A percentile compares a stretch with the other conserved stretches of the same genome.
Evolutionary conservation across 2,329 filamentous ascomycete genomes (phyloP).

Genomic region (Ceratocystis alfenasii): DNA sequence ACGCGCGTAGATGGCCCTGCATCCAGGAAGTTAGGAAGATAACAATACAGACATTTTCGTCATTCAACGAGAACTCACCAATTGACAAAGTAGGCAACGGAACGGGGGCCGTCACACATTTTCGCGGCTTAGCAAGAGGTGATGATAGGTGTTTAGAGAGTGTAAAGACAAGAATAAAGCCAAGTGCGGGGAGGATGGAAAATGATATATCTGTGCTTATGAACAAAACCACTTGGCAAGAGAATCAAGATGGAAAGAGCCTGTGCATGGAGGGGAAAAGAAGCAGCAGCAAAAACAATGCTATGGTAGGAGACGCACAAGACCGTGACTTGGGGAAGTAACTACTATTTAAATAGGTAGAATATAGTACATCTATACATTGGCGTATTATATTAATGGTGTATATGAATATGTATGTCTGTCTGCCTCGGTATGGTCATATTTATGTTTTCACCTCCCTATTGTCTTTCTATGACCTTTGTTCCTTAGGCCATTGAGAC

Average conservation of each 20-base stretch:
- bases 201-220: neutral
- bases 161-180: neutral
- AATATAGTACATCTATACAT: neutral
- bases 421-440: neutral
- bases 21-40: slow-evolving; percentile 21
- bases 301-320: neutral
- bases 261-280: neutral
- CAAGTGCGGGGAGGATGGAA: neutral
- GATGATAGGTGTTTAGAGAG: neutral
- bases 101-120: slow-evolving; percentile 40
- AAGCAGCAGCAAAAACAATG: neutral
- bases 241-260: neutral
- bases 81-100: slow-evolving; percentile 64
- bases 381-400: neutral
- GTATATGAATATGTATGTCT: neutral
- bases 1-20: slow-evolving; percentile 69
- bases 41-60: neutral
- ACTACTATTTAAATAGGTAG: neutral
- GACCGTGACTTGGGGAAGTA: neutral
- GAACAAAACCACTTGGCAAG: neutral
- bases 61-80: slow-evolving; percentile 34
- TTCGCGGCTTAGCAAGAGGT: neutral
- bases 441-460: neutral
- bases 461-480: neutral
- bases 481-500: neutral